Base-by-base conservation (phyloP, 805 yeast genomes). In the Cyberlindnera samutprakarnensis region DNA sequence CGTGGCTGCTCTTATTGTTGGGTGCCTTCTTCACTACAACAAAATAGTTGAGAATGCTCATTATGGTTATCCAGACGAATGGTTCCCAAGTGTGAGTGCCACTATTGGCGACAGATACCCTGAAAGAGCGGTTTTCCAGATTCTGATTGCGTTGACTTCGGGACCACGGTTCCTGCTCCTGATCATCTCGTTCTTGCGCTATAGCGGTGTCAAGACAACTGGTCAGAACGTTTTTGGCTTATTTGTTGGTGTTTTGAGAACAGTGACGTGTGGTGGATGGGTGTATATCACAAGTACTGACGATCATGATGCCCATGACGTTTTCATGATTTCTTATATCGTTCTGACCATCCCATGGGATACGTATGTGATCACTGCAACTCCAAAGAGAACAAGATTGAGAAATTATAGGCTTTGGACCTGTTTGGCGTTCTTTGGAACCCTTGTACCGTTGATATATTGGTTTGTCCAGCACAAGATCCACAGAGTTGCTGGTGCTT, bases 21-120 rank as follows among this genome's bases (percentile, higher is more conserved):
- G 95, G 1, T 73, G 74, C 39, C 65, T 66, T 32, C 66, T 90
- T 17, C 98, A 90, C 58, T 92, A 77, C 59, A 63, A 80, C 38
- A 87, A 92, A 54, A 92, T 92, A 52, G 95, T 92, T 9, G 67
- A 76, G 49, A 92, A 92, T 54, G 82, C 88, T 29, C 73, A 75
- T 42, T 88, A 66, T 52, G 94, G 95, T 1, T 92, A 86, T 53
- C 98, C 98, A 3, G 92, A 88, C 38, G 98, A 92, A 57, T 92
- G 98, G 97, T 90, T 92, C 53, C 98, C 98, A 2, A 80, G 94
- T 49, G 98, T 92, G 2, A 81, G 94, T 23, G 97, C 98, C 1
- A 75, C 98, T 2, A 92, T 92, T 52, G 98, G 98, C 27, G 98
- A 92, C 54, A 61, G 96, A 38, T 92, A 87, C 54, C 98, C 98